phyloP scores from a whole-genome alignment of 345 rosid genomes.

The Eucalyptus grandis region DNA sequence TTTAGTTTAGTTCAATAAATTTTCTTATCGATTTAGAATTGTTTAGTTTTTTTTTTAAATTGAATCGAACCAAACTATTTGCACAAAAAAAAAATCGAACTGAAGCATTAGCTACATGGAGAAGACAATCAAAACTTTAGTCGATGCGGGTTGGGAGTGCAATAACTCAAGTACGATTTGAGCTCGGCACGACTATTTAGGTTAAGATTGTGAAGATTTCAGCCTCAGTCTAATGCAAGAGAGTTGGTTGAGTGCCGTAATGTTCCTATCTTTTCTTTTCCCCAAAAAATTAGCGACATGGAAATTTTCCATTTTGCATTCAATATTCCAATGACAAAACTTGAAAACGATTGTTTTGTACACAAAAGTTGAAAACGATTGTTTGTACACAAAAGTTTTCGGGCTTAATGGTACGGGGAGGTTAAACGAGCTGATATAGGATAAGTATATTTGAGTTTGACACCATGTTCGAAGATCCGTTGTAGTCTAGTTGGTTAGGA shows the following conservation, averaged over 20 bases:
- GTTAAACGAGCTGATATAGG: rapidly evolving
- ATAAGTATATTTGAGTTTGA: rapidly evolving
- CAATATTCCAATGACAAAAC: not conserved
- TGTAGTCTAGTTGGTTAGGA: conserved; percentile 45
- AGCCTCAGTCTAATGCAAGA: not conserved
- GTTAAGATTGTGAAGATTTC: not conserved
- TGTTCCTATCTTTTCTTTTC: not conserved
- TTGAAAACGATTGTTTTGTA: not conserved
- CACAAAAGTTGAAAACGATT: not conserved
- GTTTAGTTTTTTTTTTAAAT: no score
- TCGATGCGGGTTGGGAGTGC: not conserved
- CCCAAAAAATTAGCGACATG: rapidly evolving
- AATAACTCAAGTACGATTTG: not conserved
- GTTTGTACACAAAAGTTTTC: not conserved
- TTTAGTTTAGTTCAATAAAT: no score
- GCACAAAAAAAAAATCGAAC: no score
- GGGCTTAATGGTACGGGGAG: no score
- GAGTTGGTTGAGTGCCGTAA: not conserved
- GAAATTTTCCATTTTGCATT: not conserved
- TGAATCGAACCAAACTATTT: rapidly evolving
- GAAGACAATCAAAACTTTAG: not conserved
- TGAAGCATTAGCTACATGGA: not conserved
- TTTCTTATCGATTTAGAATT: no score
- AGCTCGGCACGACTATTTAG: not conserved
- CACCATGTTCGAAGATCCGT: not conserved